Evolutionary conservation across 2,329 filamentous ascomycete species (phyloP).

Genomic region (Colletotrichum tropicale): DNA sequence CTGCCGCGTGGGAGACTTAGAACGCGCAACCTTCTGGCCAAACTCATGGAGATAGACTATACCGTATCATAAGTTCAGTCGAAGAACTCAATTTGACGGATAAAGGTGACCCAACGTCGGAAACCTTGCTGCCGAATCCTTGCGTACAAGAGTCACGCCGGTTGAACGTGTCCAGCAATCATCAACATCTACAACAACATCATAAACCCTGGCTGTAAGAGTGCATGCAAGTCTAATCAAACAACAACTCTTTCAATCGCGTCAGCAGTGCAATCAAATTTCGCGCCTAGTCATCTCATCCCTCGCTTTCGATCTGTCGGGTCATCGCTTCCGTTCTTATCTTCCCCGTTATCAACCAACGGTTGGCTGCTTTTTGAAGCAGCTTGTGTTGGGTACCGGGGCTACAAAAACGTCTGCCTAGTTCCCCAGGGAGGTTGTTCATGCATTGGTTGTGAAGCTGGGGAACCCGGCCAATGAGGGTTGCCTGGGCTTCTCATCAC

Average conservation of each 20-base stretch:
- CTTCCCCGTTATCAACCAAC: not conserved
- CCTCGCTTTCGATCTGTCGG: not conserved
- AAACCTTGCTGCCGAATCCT: not conserved
- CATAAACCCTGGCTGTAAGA: too few species aligned
- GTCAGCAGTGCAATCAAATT: not conserved
- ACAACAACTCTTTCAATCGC: not conserved
- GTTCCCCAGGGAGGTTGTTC: not conserved
- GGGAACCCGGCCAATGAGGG: not conserved
- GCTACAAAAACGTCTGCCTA: not conserved
- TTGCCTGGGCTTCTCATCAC: not conserved
- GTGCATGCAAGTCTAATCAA: not conserved
- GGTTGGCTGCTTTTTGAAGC: not conserved
- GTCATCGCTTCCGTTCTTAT: not conserved
- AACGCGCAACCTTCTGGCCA: not conserved
- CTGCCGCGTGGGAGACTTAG: not conserved
- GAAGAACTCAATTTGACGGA: not conserved
- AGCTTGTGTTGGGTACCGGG: not conserved
- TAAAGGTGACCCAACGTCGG: not conserved
- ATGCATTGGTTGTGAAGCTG: not conserved
- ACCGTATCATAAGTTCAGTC: not conserved
- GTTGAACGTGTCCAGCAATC: not conserved
- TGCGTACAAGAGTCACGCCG: not conserved
- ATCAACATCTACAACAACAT: not conserved
- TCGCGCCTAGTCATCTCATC: not conserved
- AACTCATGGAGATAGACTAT: not conserved